Evolutionary conservation across 2,329 filamentous ascomycete species (phyloP).

Genomic region (Aspergillus brunneoviolaceus): DNA sequence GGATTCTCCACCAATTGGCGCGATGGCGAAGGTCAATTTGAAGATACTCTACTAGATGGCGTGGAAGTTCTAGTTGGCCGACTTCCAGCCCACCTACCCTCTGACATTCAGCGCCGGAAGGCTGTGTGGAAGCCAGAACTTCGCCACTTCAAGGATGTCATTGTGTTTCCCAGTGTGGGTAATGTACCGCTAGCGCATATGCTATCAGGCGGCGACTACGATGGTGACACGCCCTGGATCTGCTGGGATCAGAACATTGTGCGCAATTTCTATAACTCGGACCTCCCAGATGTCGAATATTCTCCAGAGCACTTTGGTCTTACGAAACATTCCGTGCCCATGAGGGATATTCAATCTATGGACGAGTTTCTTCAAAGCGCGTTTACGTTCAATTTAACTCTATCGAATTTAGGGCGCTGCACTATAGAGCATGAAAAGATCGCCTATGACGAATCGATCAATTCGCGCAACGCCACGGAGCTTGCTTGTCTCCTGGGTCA

Average conservation of each 20-base stretch:
- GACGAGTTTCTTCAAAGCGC: conserved; percentile 44
- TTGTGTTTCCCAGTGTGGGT: conserved; percentile 57
- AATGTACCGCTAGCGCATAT: conserved; percentile 56
- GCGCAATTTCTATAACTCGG: conserved; percentile 53
- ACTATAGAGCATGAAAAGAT: conserved; percentile 53
- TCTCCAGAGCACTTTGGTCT: conserved; percentile 50
- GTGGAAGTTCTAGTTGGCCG: conserved; percentile 57
- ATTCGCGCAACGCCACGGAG: conserved; percentile 33
- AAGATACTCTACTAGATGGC: conserved; percentile 47
- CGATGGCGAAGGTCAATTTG: conserved; percentile 36
- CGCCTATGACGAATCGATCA: conserved; percentile 53
- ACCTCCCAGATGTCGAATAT: conserved; percentile 39
- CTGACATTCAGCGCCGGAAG: conserved; percentile 58
- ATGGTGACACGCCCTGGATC: conserved; percentile 61
- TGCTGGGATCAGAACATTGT: conserved; percentile 60
- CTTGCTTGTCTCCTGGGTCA: conserved; percentile 46
- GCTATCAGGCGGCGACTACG: conserved; percentile 65
- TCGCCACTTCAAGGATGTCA: conserved; percentile 56
- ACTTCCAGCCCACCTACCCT: conserved; percentile 57
- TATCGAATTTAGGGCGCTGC: conserved; percentile 53
- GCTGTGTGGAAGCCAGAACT: conserved; percentile 53
- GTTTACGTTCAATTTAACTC: conserved; percentile 49
- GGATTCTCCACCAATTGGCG: conserved; percentile 52
- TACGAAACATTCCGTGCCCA: conserved; percentile 41
- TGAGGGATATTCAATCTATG: conserved; percentile 42